These are phyloP conservation scores for Lunasporangiospora selenospora DNA, from an alignment of 192 early-diverging fungal species.

Conservation along the genomic window DNA sequence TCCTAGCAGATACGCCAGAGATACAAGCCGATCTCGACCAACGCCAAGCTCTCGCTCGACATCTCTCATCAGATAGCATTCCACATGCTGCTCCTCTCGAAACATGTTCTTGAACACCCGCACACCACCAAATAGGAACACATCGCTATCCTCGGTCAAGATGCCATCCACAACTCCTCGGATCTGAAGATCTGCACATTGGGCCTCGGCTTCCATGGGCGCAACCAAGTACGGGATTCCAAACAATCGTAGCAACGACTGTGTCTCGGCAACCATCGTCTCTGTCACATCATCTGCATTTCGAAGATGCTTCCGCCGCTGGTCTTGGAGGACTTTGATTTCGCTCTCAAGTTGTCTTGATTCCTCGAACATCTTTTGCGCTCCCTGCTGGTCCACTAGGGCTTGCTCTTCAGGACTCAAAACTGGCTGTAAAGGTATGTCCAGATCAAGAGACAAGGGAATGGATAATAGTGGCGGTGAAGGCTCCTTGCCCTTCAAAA, in stretches of 20 bases:
- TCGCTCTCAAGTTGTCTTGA: conserved; percentile 60
- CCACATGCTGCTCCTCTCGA: conserved; percentile 87
- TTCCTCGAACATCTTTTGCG: conserved; percentile 45
- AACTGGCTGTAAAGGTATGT: background rate
- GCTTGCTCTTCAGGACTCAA: conserved; percentile 20
- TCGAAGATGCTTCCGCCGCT: conserved; percentile 62
- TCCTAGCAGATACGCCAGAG: conserved; percentile 90
- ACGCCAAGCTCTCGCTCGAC: conserved; percentile 75
- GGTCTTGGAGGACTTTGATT: conserved; percentile 53
- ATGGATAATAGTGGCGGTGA: background rate
- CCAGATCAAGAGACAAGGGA: too few relatives aligned
- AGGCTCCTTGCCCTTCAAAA: conserved; percentile 14
- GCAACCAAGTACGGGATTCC: conserved; percentile 93
- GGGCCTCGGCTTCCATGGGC: conserved; percentile 98
- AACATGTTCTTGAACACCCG: conserved; percentile 95
- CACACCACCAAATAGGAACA: conserved; percentile 89
- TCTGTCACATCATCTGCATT: conserved; percentile 68
- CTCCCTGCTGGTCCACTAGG: conserved; percentile 14
- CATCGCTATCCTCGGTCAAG: conserved; percentile 97
- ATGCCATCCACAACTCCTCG: conserved; percentile 87
- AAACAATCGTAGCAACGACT: conserved; percentile 86
- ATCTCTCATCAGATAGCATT: conserved; percentile 74
- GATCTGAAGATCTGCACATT: conserved; percentile 81
- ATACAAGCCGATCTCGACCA: conserved; percentile 74
- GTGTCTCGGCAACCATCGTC: conserved; percentile 76